Evolutionary conservation across 257 asterid genomes (phyloP), one percentile per base, ranked within the genome.

Genomic region (Anisodus acutangulus): DNA sequence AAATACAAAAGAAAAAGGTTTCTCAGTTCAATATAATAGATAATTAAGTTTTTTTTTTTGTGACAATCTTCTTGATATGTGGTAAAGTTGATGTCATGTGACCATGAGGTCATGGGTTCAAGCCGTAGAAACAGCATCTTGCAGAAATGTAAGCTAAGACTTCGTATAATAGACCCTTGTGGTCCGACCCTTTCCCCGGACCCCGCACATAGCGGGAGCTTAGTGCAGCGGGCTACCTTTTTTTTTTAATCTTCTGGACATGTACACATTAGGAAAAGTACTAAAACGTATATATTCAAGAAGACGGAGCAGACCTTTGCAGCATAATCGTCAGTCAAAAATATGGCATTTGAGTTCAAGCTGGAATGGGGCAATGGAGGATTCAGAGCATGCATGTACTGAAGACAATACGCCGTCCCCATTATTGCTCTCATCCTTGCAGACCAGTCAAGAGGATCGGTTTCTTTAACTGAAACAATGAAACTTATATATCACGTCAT

Each of bases 271-370:
- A 76, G 9, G 69, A 54, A 9, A 51, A 74, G 13, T 45, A 74
- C 60, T 5, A 47, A 49, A 39, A 37, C 4, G 26, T 82, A 47
- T 74, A 49, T 19, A 49, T 74, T 74, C 60, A 22, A n/a, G 39
- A 84, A 66, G 68, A 84, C 26, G 82, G n/a, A 63, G 49, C 92
- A 66, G 90, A 97, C 98, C 89, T 97, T 97, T 81, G 99, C 97
- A 57, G 98, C 98, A 90, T 93, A 97, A 87, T 97, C 99, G 76
- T 97, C 98, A n/a, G 99, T 93, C 79, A 97, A 71, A 70, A 83
- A 88, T 88, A 97, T 89, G 49, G 87, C 85, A 80, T 87, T 83
- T 60, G 98, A 92, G 70, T 80, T 90, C 88, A 95, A 79, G 91
- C 88, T 87, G 88, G 89, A 81, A 85, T 90, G 96, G 3, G 92